These are phyloP conservation scores for Globisporangium nodosum DNA, from an alignment of 352 stramenopile species.

Conservation along the genomic window DNA sequence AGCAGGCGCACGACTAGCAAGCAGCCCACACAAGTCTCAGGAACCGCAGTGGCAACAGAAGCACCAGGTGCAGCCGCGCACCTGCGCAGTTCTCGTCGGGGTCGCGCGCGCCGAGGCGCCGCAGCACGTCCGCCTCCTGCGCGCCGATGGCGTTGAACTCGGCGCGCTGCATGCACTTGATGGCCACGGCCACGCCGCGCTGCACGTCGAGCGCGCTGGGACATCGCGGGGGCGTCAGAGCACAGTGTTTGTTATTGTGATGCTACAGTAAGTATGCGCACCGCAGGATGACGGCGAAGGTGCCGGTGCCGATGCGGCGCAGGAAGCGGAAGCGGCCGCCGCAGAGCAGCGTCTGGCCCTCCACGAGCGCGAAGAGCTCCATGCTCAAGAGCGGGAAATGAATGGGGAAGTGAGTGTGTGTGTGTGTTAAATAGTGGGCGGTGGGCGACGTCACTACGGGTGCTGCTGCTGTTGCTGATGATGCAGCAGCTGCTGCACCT, in stretches of 20 bases:
- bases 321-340: constrained; percentile 70
- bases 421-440: not conserved
- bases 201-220: constrained; percentile 44
- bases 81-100: constrained; percentile 28
- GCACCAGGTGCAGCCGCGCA: constrained; percentile 6
- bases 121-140: constrained; percentile 48
- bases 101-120: constrained; percentile 32
- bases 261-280: constrained; percentile 12
- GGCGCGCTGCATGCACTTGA: constrained; percentile 56
- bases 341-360: constrained; percentile 62
- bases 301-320: constrained; percentile 58
- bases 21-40: not conserved
- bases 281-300: constrained; percentile 65
- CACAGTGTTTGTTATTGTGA: too few relatives aligned
- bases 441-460: not conserved
- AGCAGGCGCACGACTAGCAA: constrained; percentile 42
- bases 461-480: constrained; percentile 5
- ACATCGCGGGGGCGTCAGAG: not conserved
- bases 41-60: not conserved
- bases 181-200: constrained; percentile 39
- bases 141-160: constrained; percentile 50
- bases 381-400: not conserved
- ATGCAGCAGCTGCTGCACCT: constrained; percentile 19
- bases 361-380: constrained; percentile 40
- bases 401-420: too few relatives aligned